Conservation (phyloP, 805 yeast species). For the Schwanniomyces sp. region DNA sequence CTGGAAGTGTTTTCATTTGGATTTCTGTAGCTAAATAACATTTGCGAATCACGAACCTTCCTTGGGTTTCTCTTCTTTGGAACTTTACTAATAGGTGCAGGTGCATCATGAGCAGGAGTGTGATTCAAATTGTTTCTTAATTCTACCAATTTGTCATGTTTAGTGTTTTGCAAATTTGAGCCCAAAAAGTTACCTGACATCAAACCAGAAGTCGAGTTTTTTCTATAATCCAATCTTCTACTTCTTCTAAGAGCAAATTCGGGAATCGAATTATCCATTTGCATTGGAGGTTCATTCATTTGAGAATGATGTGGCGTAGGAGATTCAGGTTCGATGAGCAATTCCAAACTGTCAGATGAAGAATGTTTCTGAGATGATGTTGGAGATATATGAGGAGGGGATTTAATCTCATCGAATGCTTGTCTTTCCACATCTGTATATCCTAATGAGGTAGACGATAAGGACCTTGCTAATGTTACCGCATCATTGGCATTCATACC, state of each 20-base stretch:
- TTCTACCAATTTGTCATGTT: constrained; percentile 20
- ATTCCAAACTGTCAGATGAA: too few relatives aligned
- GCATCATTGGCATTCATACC: constrained; percentile 82
- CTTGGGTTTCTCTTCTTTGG: constrained; percentile 7
- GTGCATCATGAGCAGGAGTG: background rate
- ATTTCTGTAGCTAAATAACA: constrained; percentile 34
- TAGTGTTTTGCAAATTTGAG: constrained; percentile 21
- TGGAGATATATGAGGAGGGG: constrained; percentile 19
- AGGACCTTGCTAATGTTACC: constrained; percentile 74
- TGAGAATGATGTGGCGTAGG: constrained; percentile 5
- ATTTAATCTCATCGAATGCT: constrained; percentile 34
- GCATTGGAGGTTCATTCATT: background rate
- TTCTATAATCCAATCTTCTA: constrained; percentile 41
- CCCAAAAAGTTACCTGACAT: constrained; percentile 13
- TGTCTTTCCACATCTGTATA: constrained; percentile 50
- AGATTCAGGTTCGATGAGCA: constrained; percentile 7
- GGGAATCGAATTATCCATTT: background rate
- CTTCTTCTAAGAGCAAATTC: constrained; percentile 36
- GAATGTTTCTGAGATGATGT: background rate
- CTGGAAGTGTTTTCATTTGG: constrained; percentile 12
- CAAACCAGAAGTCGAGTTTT: constrained; percentile 14
- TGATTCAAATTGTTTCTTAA: constrained; percentile 15
- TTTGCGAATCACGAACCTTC: constrained; percentile 31
- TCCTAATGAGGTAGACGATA: constrained; percentile 69
- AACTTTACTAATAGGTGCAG: constrained; percentile 5